phyloP scores from a whole-genome alignment of 2,329 filamentous ascomycete genomes.

The Sclerotinia borealis region DNA sequence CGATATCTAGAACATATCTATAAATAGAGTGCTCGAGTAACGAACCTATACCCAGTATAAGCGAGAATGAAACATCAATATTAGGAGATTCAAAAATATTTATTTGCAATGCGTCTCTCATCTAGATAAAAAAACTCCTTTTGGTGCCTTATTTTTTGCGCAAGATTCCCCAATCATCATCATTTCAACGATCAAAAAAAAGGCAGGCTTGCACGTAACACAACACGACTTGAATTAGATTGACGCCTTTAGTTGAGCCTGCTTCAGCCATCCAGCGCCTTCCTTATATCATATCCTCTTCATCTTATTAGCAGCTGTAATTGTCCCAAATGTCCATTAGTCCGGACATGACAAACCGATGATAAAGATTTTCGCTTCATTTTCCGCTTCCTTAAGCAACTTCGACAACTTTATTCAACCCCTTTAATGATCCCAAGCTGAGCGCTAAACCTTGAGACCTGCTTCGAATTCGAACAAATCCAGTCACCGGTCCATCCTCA shows the following conservation, averaged over 20 bases:
- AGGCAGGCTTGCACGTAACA: constrained; percentile 5
- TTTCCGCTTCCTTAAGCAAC: constrained; percentile 23
- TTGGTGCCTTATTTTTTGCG: constrained; percentile 28
- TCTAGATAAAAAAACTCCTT: constrained; percentile 29
- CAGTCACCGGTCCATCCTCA: constrained; percentile 89
- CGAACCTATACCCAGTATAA: too few species aligned
- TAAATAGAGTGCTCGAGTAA: too few species aligned
- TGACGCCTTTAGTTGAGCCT: constrained; percentile 17
- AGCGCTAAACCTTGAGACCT: constrained; percentile 91
- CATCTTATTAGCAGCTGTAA: constrained; percentile 19
- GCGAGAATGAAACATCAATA: not conserved
- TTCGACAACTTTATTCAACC: constrained; percentile 70
- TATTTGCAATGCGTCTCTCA: constrained; percentile 22
- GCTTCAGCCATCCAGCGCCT: constrained; percentile 14
- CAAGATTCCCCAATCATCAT: constrained; percentile 13
- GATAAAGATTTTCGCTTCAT: constrained; percentile 8
- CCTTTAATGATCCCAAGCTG: constrained; percentile 90
- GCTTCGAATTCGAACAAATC: constrained; percentile 96
- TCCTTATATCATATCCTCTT: not conserved
- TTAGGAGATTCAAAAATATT: constrained; percentile 20
- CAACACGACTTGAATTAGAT: constrained; percentile 12
- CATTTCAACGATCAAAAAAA: constrained; percentile 13
- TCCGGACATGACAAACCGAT: constrained; percentile 4
- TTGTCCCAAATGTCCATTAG: constrained; percentile 11
- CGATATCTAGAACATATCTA: not conserved